Evolutionary conservation across 2,329 filamentous ascomycete species (phyloP).

Genomic region (Clonostachys chloroleuca): DNA sequence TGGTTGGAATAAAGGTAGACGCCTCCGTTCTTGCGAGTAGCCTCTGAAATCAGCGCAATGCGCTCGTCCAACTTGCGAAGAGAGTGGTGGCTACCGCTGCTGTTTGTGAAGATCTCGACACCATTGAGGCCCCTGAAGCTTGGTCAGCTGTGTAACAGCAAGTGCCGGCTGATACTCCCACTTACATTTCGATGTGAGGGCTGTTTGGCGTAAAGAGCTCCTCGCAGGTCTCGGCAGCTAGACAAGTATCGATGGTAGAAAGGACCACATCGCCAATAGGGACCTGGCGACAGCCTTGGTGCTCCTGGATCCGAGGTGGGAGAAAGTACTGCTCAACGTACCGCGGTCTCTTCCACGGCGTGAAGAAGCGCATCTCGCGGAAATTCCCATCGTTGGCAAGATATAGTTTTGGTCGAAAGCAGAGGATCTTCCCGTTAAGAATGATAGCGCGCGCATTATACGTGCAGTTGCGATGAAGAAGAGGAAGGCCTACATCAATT

Average conservation of each 20-base stretch:
- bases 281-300: constrained; percentile 20
- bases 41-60: constrained; percentile 60
- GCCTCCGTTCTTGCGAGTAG: constrained; percentile 57
- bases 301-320: constrained; percentile 1
- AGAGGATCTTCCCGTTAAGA: constrained; percentile 16
- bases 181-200: no score
- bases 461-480: constrained; percentile 22
- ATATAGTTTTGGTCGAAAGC: constrained; percentile 12
- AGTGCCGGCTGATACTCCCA: no score
- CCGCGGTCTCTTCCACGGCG: constrained; percentile 27
- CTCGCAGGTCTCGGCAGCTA: constrained; percentile 34
- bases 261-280: constrained; percentile 36
- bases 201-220: constrained; percentile 9
- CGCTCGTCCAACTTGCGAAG: constrained; percentile 60
- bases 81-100: constrained; percentile 59
- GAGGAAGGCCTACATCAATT: constrained; percentile 24
- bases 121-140: constrained; percentile 44
- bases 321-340: constrained; percentile 30
- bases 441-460: constrained; percentile 31
- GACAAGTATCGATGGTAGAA: constrained; percentile 27
- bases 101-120: constrained; percentile 69
- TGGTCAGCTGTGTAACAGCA: no score
- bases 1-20: constrained; percentile 40
- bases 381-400: constrained; percentile 30
- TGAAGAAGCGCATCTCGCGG: constrained; percentile 32